Base-by-base conservation (phyloP, 148 eudicot species). In the Dysphania ambrosioides region DNA sequence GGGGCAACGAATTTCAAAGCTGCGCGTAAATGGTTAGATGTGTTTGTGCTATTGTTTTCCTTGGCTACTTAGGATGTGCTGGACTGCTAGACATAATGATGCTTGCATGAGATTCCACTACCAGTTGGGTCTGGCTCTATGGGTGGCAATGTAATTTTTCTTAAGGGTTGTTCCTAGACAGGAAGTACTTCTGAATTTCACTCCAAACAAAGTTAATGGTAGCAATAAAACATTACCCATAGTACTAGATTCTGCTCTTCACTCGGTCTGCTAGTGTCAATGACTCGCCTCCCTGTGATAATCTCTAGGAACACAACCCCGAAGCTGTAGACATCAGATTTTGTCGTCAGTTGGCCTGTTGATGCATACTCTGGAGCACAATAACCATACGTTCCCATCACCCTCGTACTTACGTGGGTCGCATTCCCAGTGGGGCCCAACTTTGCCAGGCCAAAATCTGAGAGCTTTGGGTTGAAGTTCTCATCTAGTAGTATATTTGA, bases 321-420 rank as follows among this genome's bases (percentile, higher is more conserved):
- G 72, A 90, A 92, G 80, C 97, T 92, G 67, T 92, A 92, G 16
- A 92, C 95, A 51, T 92, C 97, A 8, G 97, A 90, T 34, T 88
- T 92, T 6, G 87, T 82, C 0, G 93, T 85, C 42, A 92, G 80
- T 49, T 86, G 88, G 23, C 97, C 97, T 0, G 96, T 90, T 31
- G 65, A 72, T n/a, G 93, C 96, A 53, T 92, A 92, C 75, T 92
- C 97, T 8, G 97, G 97, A 24, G 97, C 93, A 41, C 97, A 92
- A 40, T 92, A 92, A 24, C 97, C 97, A 31, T 88, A 92, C 8
- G 97, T 92, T 31, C 97, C 97, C 95, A 92, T 92, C 58, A 92
- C 93, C 77, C 90, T 81, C 0, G 95, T 88, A 0, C 86, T 81
- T n/a, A 92, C 90, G 66, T 90, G 91, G 42, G 75, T 72, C 44